These are phyloP conservation scores for Penicillium sp. DNA, from an alignment of 2,329 filamentous ascomycete genomes.

Conservation along the genomic window DNA sequence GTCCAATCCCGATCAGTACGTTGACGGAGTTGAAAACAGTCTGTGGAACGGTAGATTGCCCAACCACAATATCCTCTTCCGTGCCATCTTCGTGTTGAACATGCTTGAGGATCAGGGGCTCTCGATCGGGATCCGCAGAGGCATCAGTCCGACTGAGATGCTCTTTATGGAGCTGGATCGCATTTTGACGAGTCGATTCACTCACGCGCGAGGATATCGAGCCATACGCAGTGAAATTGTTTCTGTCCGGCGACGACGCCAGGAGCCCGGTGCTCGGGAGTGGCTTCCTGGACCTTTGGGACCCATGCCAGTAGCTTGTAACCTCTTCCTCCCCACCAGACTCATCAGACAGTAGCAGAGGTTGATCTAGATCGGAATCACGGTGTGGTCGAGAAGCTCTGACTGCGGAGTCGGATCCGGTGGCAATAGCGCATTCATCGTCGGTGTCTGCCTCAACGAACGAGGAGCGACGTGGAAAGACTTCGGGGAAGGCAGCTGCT, in stretches of 20 bases:
- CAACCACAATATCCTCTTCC: constrained; percentile 78
- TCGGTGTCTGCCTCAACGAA: constrained; percentile 62
- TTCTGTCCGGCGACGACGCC: constrained; percentile 65
- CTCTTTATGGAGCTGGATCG: constrained; percentile 53
- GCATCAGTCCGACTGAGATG: constrained; percentile 47
- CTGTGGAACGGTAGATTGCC: constrained; percentile 92
- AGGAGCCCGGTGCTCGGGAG: constrained; percentile 20
- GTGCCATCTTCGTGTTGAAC: constrained; percentile 81
- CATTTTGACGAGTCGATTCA: constrained; percentile 56
- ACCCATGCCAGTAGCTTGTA: constrained; percentile 6
- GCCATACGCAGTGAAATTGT: constrained; percentile 64
- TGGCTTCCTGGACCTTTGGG: constrained; percentile 14
- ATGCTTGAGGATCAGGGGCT: constrained; percentile 82
- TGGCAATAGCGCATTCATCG: constrained; percentile 41
- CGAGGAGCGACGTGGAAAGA: constrained; percentile 74
- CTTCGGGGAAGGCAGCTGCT: constrained; percentile 82
- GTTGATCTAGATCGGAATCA: constrained; percentile 27
- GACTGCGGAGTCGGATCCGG: constrained; percentile 20
- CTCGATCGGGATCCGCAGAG: constrained; percentile 58
- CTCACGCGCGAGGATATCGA: constrained; percentile 58
- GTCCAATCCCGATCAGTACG: constrained; percentile 82
- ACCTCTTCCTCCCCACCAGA: constrained; percentile 14
- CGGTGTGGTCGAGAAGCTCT: constrained; percentile 22
- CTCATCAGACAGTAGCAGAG: constrained; percentile 30
- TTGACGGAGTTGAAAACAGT: constrained; percentile 97